Evolutionary conservation across 2,329 filamentous ascomycete species (phyloP), one percentile per base, ranked within the genome.

Genomic region (Phaeosphaeriaceae sp.): DNA sequence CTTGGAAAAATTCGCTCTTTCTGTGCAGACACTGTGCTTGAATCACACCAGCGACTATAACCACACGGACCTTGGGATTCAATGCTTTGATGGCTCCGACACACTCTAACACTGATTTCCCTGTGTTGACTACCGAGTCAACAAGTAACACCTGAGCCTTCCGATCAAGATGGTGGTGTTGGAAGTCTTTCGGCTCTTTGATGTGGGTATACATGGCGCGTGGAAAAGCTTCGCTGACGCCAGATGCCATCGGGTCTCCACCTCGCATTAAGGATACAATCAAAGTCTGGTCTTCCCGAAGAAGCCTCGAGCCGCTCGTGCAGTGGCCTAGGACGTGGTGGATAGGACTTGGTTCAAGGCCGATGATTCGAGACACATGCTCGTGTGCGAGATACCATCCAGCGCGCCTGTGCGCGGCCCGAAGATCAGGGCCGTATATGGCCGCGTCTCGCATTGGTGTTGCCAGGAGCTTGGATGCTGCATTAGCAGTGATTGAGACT

Each of bases 251-350:
- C 0, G 86, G 80, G 61, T 89, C 86, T 9, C 87, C 87, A 1
- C 84, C 86, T 9, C 86, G 84, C 86, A 90, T 89, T n/a, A 89
- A 61, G 0, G 86, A 79, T 0, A 89, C 75, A 49, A 90, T 88
- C 0, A 79, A 57, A 0, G 85, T 89, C 9, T 76, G 54, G 1
- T 74, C 8, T 66, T 89, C 86, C 54, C 82, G 24, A 0, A 46
- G 56, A 1, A 90, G 76, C 6, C 76, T 80, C 65, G 84, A 77
- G 0, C 86, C 86, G 0, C 24, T 68, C 0, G 78, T 81, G 1
- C 60, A 6, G 30, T 80, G 59, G 3, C 81, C 83, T 59, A 86
- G 83, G 0, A 89, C 85, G 59, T 89, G 85, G 0, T 61, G 56
- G 15, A 88, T 86, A 0, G 56, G 2, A 63, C 78, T 81, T 9